These are phyloP conservation scores for Fusarium robinianum DNA, from an alignment of 2,329 filamentous ascomycete genomes.

Conservation along the genomic window DNA sequence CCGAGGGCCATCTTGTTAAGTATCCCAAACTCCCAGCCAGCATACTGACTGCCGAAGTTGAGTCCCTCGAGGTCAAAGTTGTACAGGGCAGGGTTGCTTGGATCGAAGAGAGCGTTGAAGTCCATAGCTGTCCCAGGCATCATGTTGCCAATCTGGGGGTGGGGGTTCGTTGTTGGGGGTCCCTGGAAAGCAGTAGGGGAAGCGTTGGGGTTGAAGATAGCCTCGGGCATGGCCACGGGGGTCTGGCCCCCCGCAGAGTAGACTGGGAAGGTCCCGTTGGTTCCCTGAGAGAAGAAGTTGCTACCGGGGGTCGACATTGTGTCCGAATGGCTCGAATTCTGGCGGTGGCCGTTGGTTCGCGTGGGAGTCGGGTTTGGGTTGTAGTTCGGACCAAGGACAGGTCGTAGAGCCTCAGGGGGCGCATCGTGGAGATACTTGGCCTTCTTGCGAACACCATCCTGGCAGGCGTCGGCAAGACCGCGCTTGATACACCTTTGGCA, in stretches of 20 bases:
- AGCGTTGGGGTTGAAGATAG: conserved; percentile 66
- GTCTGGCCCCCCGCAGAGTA: conserved; percentile 53
- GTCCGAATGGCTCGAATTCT: conserved; percentile 55
- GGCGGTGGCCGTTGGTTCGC: conserved; percentile 52
- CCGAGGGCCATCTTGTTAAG: conserved; percentile 85
- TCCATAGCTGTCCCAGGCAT: conserved; percentile 55
- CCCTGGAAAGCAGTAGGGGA: conserved; percentile 75
- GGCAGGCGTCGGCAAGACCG: conserved; percentile 85
- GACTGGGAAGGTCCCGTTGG: conserved; percentile 54
- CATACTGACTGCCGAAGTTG: conserved; percentile 90
- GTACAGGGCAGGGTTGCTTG: conserved; percentile 88
- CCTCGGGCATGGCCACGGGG: conserved; percentile 52
- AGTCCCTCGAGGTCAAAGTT: conserved; percentile 95
- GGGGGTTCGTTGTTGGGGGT: conserved; percentile 55
- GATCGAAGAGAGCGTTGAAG: conserved; percentile 76
- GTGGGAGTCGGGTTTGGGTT: conserved; percentile 60
- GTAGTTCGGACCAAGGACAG: conserved; percentile 76
- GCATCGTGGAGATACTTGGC: conserved; percentile 98
- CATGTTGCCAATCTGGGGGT: conserved; percentile 51
- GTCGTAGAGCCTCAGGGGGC: conserved; percentile 83
- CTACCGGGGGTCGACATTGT: conserved; percentile 48
- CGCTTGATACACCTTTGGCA: conserved; percentile 94
- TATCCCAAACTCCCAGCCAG: conserved; percentile 94
- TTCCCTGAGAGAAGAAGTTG: conserved; percentile 55
- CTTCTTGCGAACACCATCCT: conserved; percentile 97